Conservation (phyloP, 208 protist species). For the Crithidia expoeki region DNA sequence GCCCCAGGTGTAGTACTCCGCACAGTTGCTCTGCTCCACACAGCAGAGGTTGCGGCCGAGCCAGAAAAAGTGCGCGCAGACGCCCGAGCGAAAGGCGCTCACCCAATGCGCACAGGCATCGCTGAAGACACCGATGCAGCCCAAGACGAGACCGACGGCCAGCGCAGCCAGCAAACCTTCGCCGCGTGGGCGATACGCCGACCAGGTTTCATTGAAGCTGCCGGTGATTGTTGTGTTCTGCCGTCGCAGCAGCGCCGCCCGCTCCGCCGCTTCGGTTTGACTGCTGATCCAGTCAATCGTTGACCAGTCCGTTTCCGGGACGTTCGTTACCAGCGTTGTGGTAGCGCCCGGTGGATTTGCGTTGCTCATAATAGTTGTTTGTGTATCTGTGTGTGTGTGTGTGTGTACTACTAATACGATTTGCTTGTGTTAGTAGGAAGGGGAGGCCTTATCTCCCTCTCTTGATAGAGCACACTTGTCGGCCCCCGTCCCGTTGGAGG, state of each 20-base stretch:
- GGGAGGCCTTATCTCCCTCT: too few species aligned
- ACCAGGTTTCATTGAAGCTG: slow-evolving; percentile 16
- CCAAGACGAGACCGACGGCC: slow-evolving; percentile 46
- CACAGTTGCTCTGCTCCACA: slow-evolving; percentile 43
- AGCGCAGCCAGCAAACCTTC: slow-evolving; percentile 53
- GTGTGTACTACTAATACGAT: not conserved
- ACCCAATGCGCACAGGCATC: slow-evolving; percentile 72
- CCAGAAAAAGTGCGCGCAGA: slow-evolving; percentile 76
- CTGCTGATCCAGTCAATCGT: slow-evolving; percentile 74
- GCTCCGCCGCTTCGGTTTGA: slow-evolving; percentile 48
- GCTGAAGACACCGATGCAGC: slow-evolving; percentile 63
- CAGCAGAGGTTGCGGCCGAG: slow-evolving; percentile 57
- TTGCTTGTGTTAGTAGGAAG: slow-evolving; percentile 2
- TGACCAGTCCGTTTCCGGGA: slow-evolving; percentile 60
- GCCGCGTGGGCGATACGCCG: slow-evolving; percentile 32
- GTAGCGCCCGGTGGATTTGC: not conserved
- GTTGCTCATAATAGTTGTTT: not conserved
- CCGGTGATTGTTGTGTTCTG: slow-evolving; percentile 4
- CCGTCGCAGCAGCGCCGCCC: slow-evolving; percentile 30
- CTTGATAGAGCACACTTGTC: too few species aligned
- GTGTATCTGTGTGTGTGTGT: not conserved
- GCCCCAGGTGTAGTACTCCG: slow-evolving; percentile 63
- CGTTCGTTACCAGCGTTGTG: slow-evolving; percentile 16
- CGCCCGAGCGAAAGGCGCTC: slow-evolving; percentile 53
- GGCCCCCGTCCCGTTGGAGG: too few species aligned